phyloP scores from a whole-genome alignment of 768 basidiomycete species.

The Leccinellum rugosiceps region DNA sequence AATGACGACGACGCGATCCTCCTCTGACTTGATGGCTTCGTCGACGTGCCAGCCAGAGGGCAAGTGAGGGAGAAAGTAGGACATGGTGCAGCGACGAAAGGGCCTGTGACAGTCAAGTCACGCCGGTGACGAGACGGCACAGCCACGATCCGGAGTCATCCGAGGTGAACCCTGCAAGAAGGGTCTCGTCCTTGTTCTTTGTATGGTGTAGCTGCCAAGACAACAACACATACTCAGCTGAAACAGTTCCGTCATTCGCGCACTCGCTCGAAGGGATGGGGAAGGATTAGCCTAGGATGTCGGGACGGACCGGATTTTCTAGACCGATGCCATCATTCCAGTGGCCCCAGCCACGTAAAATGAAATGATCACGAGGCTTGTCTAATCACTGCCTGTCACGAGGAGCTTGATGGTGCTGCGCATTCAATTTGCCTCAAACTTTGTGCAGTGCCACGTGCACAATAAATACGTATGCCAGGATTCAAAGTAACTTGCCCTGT shows the following conservation, averaged over 20 bases:
- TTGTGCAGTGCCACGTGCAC: not conserved
- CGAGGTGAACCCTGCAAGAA: conserved; percentile 1
- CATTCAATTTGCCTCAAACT: not conserved
- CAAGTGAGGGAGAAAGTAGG: conserved; percentile 85
- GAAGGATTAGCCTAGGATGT: not conserved
- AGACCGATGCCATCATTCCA: not conserved
- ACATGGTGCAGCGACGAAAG: conserved; percentile 46
- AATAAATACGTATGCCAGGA: conserved; percentile 2
- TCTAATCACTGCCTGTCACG: conserved; percentile 4
- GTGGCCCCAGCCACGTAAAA: not conserved
- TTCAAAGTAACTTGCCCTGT: no score
- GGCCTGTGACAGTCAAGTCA: not conserved
- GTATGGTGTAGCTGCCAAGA: not conserved
- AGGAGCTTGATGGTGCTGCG: not conserved
- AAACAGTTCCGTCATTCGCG: not conserved
- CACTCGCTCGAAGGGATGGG: not conserved
- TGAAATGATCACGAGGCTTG: not conserved
- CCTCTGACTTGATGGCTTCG: conserved; percentile 97
- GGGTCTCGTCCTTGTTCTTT: not conserved
- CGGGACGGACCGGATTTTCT: not conserved
- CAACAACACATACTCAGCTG: not conserved
- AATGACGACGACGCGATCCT: conserved; percentile 91
- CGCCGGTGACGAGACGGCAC: not conserved
- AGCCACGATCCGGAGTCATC: not conserved
- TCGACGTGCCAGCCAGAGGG: conserved; percentile 98